phyloP scores from a whole-genome alignment of 331 rosid species.

The Malus hybrid region DNA sequence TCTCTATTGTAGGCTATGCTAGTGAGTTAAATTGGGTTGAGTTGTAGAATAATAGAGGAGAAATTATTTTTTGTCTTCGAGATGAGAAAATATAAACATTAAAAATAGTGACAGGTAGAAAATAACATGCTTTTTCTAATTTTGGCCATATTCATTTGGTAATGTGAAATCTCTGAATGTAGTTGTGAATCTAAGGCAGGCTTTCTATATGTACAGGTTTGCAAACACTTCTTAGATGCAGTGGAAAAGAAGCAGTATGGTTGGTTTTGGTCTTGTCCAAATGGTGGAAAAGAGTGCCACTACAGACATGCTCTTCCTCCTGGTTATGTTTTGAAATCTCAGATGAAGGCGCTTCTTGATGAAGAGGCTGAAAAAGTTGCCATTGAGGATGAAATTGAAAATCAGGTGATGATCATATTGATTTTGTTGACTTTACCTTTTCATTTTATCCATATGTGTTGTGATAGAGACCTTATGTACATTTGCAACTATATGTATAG shows the following conservation, averaged over 20 bases:
- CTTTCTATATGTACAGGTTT: constrained; percentile 42
- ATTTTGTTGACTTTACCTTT: not conserved
- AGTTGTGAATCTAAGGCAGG: not conserved
- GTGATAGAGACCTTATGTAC: not conserved
- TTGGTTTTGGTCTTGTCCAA: constrained; percentile 92
- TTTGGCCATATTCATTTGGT: not conserved
- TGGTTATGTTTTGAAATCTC: constrained; percentile 81
- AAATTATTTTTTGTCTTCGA: not conserved
- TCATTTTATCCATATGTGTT: not conserved
- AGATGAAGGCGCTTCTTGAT: constrained; percentile 85
- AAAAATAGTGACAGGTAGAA: not conserved
- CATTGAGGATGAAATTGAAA: constrained; percentile 89
- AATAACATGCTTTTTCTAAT: not conserved
- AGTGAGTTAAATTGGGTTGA: not conserved
- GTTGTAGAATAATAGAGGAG: not conserved
- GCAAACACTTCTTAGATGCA: constrained; percentile 86
- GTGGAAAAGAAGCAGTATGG: constrained; percentile 98
- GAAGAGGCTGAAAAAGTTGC: constrained; percentile 63
- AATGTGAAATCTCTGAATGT: not conserved
- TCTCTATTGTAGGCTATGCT: not conserved
- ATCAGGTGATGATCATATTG: constrained; percentile 45
- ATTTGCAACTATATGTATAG: not conserved
- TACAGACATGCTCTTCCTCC: constrained; percentile 95
- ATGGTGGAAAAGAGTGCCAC: constrained; percentile 81
- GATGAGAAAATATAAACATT: not conserved